Evolutionary conservation across 2,329 filamentous ascomycete species (phyloP).

Genomic region (Metarhizium album): DNA sequence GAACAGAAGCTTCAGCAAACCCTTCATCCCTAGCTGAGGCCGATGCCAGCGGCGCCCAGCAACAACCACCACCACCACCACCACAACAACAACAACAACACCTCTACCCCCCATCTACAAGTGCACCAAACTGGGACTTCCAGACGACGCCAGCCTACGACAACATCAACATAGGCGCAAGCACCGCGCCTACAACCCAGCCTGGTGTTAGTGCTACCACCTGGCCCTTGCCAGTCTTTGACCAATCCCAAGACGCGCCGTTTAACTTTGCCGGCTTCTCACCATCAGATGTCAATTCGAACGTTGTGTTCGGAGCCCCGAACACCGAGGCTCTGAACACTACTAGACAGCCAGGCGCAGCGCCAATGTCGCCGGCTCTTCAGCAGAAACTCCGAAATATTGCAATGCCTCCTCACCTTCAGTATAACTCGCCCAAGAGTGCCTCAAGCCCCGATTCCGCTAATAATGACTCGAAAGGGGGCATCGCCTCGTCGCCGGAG

Average conservation of each 20-base stretch:
- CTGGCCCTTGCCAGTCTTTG: slow-evolving; percentile 25
- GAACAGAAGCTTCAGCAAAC: slow-evolving; percentile 20
- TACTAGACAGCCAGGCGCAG: slow-evolving; percentile 8
- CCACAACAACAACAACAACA: slow-evolving; percentile 6
- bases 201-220: slow-evolving; percentile 22
- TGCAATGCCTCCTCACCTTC: slow-evolving; percentile 52
- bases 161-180: slow-evolving; percentile 28
- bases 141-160: slow-evolving; percentile 37
- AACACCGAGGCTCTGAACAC: slow-evolving; percentile 1
- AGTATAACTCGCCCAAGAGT: slow-evolving; percentile 48
- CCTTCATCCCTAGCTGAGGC: slow-evolving; percentile 17
- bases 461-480: slow-evolving; percentile 34
- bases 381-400: slow-evolving; percentile 52
- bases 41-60: slow-evolving; percentile 22
- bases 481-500: slow-evolving; percentile 50
- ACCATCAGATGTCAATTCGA: slow-evolving; percentile 24
- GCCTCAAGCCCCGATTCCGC: slow-evolving; percentile 48
- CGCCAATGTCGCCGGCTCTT: slow-evolving; percentile 33
- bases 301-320: slow-evolving; percentile 18
- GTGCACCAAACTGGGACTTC: slow-evolving; percentile 33
- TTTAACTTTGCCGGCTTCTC: slow-evolving; percentile 21
- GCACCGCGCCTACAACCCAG: slow-evolving; percentile 22
- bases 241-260: slow-evolving; percentile 22
- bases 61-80: no score
- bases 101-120: slow-evolving; percentile 13